Conservation (phyloP, 805 yeast species). For the Spathaspora sp. region DNA sequence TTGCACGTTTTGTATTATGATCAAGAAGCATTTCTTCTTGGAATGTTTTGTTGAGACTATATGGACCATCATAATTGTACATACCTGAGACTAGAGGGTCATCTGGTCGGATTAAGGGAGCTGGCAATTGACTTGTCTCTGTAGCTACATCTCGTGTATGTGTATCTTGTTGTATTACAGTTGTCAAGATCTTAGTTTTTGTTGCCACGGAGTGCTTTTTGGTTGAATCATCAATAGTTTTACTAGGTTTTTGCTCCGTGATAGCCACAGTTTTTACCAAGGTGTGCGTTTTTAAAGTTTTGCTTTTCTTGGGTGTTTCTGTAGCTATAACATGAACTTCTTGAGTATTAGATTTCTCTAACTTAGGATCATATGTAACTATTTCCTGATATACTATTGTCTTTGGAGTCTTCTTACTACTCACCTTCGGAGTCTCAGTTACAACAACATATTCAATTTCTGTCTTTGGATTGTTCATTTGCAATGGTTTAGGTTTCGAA, state of each 20-base stretch:
- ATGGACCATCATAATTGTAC: conserved; percentile 6
- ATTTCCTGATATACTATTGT: background rate
- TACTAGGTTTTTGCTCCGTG: background rate
- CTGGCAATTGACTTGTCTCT: background rate
- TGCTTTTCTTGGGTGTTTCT: background rate
- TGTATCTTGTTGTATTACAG: background rate
- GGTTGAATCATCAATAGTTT: background rate
- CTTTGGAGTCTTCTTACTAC: background rate
- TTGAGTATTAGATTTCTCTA: background rate
- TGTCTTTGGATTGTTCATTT: background rate
- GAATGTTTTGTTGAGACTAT: conserved; percentile 12
- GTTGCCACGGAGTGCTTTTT: background rate
- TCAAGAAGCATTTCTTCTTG: conserved; percentile 17
- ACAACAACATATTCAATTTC: background rate
- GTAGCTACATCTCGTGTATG: background rate
- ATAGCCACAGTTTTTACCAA: background rate
- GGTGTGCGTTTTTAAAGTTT: background rate
- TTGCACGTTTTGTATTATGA: conserved; percentile 28
- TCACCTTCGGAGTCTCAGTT: background rate
- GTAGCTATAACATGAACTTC: background rate
- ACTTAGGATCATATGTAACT: background rate
- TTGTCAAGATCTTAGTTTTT: background rate
- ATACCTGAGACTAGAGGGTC: background rate
- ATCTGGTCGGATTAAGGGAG: background rate
- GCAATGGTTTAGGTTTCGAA: background rate